Base-by-base conservation (phyloP, 1,284 basidiomycete species). In the Microstroma glucosiphilum region DNA sequence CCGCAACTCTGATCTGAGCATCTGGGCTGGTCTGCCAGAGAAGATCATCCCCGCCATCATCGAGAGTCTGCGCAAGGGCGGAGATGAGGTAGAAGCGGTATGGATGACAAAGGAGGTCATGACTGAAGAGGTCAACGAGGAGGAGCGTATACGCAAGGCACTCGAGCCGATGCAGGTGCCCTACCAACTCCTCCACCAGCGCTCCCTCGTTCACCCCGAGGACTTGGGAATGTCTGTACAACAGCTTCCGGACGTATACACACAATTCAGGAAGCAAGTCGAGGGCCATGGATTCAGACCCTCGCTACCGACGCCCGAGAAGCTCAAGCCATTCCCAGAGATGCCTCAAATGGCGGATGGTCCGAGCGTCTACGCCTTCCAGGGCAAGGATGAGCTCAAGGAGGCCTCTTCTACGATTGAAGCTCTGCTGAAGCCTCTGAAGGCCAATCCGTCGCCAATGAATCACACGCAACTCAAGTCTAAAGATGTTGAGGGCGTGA, bases 71-170 rank as follows among this genome's bases (percentile, higher is more conserved):
- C 70, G 79, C 43, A 67, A 75, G 6, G 66, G 72, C 4, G 80
- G 80, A 1, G 79, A 80, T 64, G 74, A 73, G 1, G 78, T 84
- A 19, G 76, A 80, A 25, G 82, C 77, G 0, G 82, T 84, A 0
- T 84, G 80, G 69, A 71, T 83, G 60, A 76, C 81, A 42, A 78
- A 80, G 51, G 83, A 83, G 70, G 77, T 80, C 30, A 69, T 69
- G 42, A 69, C 73, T 6, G 73, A 75, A 21, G 73, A 75, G 41
- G 66, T 70, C 25, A 68, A 67, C 15, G 67, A 65, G 0, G 69
- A 75, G 51, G 59, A 60, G 4, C 63, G 70, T 7, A 62, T 75
- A 7, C 25, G 40, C 43, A 53, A 57, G 25, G 51, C 56, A 6
- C 40, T 66, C 19, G 19, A 40, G 19, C n/a, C 40, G 4, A 19